These are phyloP conservation scores for Oryza meyeriana DNA, from an alignment of 176 grass and related monocot species.

Conservation along the genomic window DNA sequence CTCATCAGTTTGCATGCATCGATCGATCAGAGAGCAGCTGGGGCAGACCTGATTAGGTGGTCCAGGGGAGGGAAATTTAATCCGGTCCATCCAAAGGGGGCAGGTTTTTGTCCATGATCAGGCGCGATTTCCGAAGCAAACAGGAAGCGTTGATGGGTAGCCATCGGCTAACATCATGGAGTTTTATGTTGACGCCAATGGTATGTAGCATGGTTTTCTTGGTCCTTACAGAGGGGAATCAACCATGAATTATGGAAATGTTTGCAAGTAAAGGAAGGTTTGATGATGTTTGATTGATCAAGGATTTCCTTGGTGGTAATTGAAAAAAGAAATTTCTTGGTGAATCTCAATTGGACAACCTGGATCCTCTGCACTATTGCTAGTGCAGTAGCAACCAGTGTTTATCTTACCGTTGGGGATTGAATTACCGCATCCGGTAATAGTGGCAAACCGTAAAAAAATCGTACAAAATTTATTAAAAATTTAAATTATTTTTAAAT, in stretches of 20 bases:
- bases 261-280: not conserved
- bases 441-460: too few species aligned
- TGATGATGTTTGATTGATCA: not conserved
- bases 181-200: not conserved
- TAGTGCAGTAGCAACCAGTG: too few species aligned
- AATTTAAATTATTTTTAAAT: too few species aligned
- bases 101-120: conserved; percentile 13
- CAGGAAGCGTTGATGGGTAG: not conserved
- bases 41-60: conserved; percentile 25
- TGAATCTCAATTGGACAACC: too few species aligned
- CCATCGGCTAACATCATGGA: not conserved
- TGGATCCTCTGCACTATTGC: too few species aligned
- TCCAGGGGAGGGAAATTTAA: not conserved
- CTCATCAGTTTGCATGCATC: not conserved
- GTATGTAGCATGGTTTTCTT: not conserved
- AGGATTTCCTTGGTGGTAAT: not conserved
- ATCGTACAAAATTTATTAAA: too few species aligned
- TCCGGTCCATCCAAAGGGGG: not conserved
- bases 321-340: too few species aligned
- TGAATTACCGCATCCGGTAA: too few species aligned
- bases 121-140: not conserved
- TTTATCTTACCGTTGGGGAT: too few species aligned
- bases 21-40: not conserved
- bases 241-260: not conserved
- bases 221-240: not conserved